Percentiles rank a stretch among this genome's conserved stretches.
These are phyloP conservation scores for Candida maesae DNA, from an alignment of 805 yeast genomes.

Conservation along the genomic window DNA sequence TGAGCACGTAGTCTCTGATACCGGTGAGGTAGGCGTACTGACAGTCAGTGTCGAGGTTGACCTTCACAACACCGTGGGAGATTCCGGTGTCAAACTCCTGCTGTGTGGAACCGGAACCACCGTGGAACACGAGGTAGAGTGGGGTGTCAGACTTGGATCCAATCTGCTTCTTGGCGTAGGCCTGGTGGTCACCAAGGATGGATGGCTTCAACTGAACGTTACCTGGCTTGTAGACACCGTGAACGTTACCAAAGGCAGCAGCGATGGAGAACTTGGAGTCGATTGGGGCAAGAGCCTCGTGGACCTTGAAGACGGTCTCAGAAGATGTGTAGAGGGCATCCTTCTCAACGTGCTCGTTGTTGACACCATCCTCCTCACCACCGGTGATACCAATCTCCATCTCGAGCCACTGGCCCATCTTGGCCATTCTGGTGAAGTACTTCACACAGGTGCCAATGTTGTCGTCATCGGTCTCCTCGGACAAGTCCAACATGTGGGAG, in stretches of 20 bases:
- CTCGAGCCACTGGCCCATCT: constrained; percentile 96
- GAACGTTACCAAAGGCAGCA: constrained; percentile 99
- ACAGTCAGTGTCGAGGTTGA: constrained; percentile 98
- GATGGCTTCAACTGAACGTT: constrained; percentile 91
- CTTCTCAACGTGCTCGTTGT: constrained; percentile 90
- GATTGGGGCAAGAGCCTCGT: constrained; percentile 85
- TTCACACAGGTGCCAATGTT: constrained; percentile 92
- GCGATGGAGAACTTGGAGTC: constrained; percentile 99
- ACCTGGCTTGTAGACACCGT: constrained; percentile 99
- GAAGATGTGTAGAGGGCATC: constrained; percentile 90
- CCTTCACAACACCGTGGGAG: constrained; percentile 94
- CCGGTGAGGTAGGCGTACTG: constrained; percentile 97
- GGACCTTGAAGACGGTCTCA: constrained; percentile 88
- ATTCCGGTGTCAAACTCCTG: constrained; percentile 90
- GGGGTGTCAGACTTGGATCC: constrained; percentile 58
- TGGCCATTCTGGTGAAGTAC: constrained; percentile 92
- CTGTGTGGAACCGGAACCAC: constrained; percentile 98
- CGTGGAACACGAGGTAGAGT: constrained; percentile 98
- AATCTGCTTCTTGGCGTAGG: constrained; percentile 69
- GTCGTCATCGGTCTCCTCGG: constrained; percentile 95
- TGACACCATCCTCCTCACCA: constrained; percentile 99
- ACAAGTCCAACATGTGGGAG: constrained; percentile 97
- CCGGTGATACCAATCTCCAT: constrained; percentile 99
- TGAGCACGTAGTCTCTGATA: constrained; percentile 95
- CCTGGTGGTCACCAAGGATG: constrained; percentile 94